phyloP scores from a whole-genome alignment of 1,139 yeast species.

The Candida pseudocylindracea region DNA sequence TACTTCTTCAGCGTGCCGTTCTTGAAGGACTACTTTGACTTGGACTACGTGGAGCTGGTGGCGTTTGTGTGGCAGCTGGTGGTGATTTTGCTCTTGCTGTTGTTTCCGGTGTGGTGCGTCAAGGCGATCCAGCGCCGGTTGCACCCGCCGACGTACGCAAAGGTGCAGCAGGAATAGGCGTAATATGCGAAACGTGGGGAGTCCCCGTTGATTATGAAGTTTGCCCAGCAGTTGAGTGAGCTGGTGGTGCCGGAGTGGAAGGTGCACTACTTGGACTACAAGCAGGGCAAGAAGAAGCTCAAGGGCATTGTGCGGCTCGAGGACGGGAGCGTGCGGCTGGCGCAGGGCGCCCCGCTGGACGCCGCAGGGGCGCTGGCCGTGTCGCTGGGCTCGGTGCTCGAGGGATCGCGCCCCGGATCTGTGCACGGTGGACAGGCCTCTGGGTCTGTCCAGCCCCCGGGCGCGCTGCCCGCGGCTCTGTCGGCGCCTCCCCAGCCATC shows the following conservation, averaged over 20 bases:
- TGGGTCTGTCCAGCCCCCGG: no score
- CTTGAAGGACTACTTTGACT: conserved; percentile 63
- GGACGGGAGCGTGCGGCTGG: conserved; percentile 1
- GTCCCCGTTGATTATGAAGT: conserved; percentile 19
- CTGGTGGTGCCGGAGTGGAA: conserved; percentile 74
- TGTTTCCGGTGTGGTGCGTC: conserved; percentile 79
- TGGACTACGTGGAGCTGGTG: conserved; percentile 34
- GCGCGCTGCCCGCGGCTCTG: no score
- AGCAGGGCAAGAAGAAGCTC: conserved; percentile 21
- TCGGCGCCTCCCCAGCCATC: no score
- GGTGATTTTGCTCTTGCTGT: conserved; percentile 43
- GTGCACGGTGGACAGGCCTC: no score
- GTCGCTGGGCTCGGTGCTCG: no score
- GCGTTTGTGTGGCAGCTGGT: conserved; percentile 49
- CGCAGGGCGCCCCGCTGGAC: no score
- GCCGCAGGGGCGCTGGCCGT: no score
- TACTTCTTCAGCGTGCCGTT: conserved; percentile 66
- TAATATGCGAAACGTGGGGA: neutral
- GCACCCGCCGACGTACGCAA: conserved; percentile 94
- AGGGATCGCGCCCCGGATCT: no score
- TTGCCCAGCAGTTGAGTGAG: conserved; percentile 34
- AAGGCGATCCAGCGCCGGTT: conserved; percentile 52
- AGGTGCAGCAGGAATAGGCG: conserved; percentile 52
- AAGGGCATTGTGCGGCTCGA: conserved; percentile 6
- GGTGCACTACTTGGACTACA: conserved; percentile 59